Conservation (phyloP, 768 basidiomycete genomes). For the Jaapia argillacea region DNA sequence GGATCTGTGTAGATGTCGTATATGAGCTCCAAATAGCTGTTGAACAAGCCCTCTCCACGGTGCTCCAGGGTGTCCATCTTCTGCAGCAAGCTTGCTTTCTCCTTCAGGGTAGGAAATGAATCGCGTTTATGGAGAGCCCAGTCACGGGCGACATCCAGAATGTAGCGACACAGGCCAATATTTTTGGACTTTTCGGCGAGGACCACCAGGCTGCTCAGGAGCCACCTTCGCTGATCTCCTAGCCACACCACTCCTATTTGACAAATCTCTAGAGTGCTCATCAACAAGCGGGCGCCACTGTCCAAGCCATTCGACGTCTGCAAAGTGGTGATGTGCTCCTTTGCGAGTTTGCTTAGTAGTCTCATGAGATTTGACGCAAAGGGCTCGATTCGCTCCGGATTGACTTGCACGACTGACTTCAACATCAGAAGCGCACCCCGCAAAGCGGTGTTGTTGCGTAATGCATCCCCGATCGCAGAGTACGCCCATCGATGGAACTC, state of each 20-base stretch:
- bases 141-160: slow-evolving; percentile 76
- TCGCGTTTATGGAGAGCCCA: slow-evolving; percentile 89
- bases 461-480: slow-evolving; percentile 64
- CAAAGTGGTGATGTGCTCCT: slow-evolving; percentile 58
- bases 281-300: slow-evolving; percentile 53
- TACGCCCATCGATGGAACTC: slow-evolving; percentile 76
- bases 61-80: slow-evolving; percentile 83
- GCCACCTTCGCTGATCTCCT: slow-evolving; percentile 76
- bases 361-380: slow-evolving; percentile 73
- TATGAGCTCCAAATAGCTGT: slow-evolving; percentile 80
- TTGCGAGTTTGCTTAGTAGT: slow-evolving; percentile 74
- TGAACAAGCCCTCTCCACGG: slow-evolving; percentile 70
- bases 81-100: slow-evolving; percentile 82
- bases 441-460: slow-evolving; percentile 61
- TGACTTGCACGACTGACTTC: slow-evolving; percentile 70
- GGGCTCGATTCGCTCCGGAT: slow-evolving; percentile 75
- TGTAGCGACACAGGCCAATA: slow-evolving; percentile 63
- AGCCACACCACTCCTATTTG: slow-evolving; percentile 72
- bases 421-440: slow-evolving; percentile 82
- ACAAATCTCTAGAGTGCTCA: slow-evolving; percentile 79
- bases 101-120: slow-evolving; percentile 86
- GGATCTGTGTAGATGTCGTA: slow-evolving; percentile 93
- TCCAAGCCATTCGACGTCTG: slow-evolving; percentile 35
- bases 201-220: slow-evolving; percentile 67
- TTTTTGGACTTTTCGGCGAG: slow-evolving; percentile 90